Percentiles rank a stretch among this genome's conserved stretches.
These are phyloP conservation scores for Penicillium paneum DNA, from an alignment of 2,329 filamentous ascomycete genomes.

Conservation along the genomic window DNA sequence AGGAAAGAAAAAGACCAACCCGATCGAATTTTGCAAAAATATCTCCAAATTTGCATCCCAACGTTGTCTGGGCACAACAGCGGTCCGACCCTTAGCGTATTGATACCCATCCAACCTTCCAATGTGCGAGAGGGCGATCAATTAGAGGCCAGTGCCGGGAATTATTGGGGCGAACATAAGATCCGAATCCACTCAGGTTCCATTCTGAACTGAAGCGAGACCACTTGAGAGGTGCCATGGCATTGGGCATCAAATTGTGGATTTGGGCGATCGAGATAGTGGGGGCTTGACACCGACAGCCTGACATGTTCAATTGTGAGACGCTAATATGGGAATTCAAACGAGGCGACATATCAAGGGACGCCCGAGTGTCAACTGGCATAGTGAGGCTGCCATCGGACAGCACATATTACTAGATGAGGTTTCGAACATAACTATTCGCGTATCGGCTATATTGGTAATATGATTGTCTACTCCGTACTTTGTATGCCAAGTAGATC, in stretches of 20 bases:
- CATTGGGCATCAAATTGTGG: conserved; percentile 26
- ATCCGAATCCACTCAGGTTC: conserved; percentile 19
- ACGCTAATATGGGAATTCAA: conserved; percentile 3
- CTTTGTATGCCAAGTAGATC: not conserved
- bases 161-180: conserved; percentile 8
- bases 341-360: not conserved
- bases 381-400: conserved; percentile 12
- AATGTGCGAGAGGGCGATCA: conserved; percentile 15
- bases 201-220: conserved; percentile 20
- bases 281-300: conserved; percentile 11
- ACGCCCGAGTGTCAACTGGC: not conserved
- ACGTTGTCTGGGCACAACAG: conserved; percentile 9
- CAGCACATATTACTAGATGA: conserved; percentile 4
- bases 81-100: conserved; percentile 27
- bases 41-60: conserved; percentile 10
- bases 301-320: conserved; percentile 24
- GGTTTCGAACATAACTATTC: not conserved
- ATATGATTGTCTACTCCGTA: not conserved
- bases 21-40: conserved; percentile 11
- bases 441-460: not conserved
- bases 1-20: conserved; percentile 6
- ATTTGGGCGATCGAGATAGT: conserved; percentile 18
- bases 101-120: conserved; percentile 19
- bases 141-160: not conserved
- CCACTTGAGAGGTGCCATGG: conserved; percentile 23